These are phyloP conservation scores for Xylaria sp. DNA, from an alignment of 2,329 filamentous ascomycete genomes.

Conservation along the genomic window DNA sequence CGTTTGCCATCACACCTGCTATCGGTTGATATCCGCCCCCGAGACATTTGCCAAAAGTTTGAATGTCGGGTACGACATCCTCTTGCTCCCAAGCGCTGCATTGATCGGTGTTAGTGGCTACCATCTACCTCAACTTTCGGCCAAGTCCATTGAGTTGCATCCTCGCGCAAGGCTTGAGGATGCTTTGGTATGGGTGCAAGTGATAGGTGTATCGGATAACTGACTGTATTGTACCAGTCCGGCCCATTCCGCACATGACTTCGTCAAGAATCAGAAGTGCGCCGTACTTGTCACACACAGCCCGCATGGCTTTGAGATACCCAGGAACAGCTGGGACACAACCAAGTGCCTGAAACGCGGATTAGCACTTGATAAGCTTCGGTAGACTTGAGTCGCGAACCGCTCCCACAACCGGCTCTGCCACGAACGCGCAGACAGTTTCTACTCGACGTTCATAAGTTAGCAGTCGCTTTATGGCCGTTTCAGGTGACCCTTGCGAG, in stretches of 20 bases:
- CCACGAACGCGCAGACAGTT: constrained; percentile 71
- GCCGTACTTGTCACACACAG: constrained; percentile 70
- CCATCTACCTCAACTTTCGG: no score
- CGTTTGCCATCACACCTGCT: constrained; percentile 60
- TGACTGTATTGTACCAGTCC: constrained; percentile 57
- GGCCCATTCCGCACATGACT: constrained; percentile 70
- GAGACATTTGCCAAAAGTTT: constrained; percentile 68
- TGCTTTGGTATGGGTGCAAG: no score
- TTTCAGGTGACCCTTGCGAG: background rate
- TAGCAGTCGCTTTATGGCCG: background rate
- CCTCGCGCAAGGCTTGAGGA: no score
- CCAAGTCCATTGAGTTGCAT: no score
- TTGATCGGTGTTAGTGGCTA: constrained; percentile 7
- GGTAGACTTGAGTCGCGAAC: constrained; percentile 44
- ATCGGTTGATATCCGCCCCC: constrained; percentile 66
- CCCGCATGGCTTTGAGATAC: constrained; percentile 70
- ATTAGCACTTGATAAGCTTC: constrained; percentile 5
- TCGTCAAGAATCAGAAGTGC: constrained; percentile 80
- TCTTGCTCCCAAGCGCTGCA: constrained; percentile 59
- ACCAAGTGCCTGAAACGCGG: constrained; percentile 50
- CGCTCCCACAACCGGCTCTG: constrained; percentile 74
- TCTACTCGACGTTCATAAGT: constrained; percentile 31
- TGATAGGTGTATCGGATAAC: background rate
- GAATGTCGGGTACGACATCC: constrained; percentile 62
- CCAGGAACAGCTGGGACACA: constrained; percentile 68